These are phyloP conservation scores for Pinguiococcus pyrenoidosus DNA, from an alignment of 108 stramenopile genomes.

Conservation along the genomic window DNA sequence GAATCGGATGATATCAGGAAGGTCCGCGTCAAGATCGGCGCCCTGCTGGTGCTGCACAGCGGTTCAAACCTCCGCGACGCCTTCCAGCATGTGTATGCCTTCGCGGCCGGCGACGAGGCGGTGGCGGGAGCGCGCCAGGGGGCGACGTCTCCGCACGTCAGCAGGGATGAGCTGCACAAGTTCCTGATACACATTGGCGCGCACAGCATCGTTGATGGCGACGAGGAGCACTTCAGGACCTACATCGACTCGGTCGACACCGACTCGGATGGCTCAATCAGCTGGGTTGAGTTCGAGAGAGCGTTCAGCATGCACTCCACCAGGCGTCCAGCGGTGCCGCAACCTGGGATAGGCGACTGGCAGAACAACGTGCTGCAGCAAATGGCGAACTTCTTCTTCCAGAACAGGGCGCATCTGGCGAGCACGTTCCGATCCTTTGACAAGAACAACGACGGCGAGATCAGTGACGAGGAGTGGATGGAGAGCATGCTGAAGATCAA, in stretches of 20 bases:
- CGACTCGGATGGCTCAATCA: neutral
- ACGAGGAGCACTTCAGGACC: neutral
- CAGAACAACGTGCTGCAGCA: slow-evolving; percentile 37
- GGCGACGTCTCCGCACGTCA: too few relatives aligned
- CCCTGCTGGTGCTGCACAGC: too few relatives aligned
- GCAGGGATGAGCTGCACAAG: too few relatives aligned
- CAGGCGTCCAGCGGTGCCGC: too few relatives aligned
- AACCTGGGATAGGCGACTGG: slow-evolving; percentile 21
- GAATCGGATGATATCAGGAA: too few relatives aligned
- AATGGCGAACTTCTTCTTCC: slow-evolving; percentile 35
- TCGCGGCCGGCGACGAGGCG: too few relatives aligned
- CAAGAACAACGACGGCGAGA: slow-evolving; percentile 22
- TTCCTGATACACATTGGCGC: too few relatives aligned
- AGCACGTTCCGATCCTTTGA: slow-evolving; percentile 32
- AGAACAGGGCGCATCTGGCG: slow-evolving; percentile 34
- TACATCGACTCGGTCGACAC: slow-evolving; percentile 6
- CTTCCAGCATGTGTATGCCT: too few relatives aligned
- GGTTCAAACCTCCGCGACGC: too few relatives aligned
- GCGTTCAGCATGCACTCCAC: slow-evolving; percentile 15
- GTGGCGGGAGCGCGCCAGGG: too few relatives aligned
- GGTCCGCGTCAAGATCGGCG: too few relatives aligned
- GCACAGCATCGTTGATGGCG: too few relatives aligned
- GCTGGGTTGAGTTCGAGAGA: slow-evolving; percentile 12
- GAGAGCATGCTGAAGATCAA: slow-evolving; percentile 17
- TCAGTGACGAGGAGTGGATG: slow-evolving; percentile 26